Evolutionary conservation across 306 rosid species (phyloP), one percentile per base, ranked within the genome.

Genomic region (Malus orientalis): DNA sequence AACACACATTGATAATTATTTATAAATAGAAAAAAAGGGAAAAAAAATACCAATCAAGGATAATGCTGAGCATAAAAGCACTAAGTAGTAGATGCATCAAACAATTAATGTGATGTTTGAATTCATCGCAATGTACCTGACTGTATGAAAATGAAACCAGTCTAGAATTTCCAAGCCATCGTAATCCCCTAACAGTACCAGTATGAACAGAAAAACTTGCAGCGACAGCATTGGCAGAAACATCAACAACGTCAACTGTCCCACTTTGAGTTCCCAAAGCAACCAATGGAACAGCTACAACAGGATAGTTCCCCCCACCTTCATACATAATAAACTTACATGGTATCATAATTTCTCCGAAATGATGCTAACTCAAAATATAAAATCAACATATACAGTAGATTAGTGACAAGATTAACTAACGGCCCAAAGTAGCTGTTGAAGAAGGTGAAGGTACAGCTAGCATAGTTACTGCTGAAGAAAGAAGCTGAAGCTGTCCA

Each of bases 81-180:
- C 67, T 9, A 30, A 69, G 51, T 22, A 69, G n/a, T 27, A 57
- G 59, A 84, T 36, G 63, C 77, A 71, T 66, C 38, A 67, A 75
- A 68, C 74, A 45, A 12, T 73, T 33, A 79, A 74, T 45, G 55
- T 16, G 57, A 64, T 29, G 77, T 62, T 73, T 65, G 49, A 70
- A 72, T 57, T 63, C 45, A 82, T 61, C n/a, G 30, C 18, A 76
- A 53, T 66, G 67, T 87, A 95, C 99, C 97, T 92, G 93, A 80
- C 80, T 79, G 81, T 91, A 96, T 73, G 99, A 96, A 89, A 96
- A 96, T 14, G 99, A 96, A 86, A 92, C 99, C 83, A 96, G 73
- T 84, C 99, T 91, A 49, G 99, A 96, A 86, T 96, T 96, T 80
- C 99, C 99, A 20, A 96, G 98, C 99, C 99, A 96, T 64, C 99